Percentiles rank a stretch among this genome's conserved stretches.
These are phyloP conservation scores for Linnemannia elongata DNA, from an alignment of 192 early-diverging fungal genomes.

Conservation along the genomic window DNA sequence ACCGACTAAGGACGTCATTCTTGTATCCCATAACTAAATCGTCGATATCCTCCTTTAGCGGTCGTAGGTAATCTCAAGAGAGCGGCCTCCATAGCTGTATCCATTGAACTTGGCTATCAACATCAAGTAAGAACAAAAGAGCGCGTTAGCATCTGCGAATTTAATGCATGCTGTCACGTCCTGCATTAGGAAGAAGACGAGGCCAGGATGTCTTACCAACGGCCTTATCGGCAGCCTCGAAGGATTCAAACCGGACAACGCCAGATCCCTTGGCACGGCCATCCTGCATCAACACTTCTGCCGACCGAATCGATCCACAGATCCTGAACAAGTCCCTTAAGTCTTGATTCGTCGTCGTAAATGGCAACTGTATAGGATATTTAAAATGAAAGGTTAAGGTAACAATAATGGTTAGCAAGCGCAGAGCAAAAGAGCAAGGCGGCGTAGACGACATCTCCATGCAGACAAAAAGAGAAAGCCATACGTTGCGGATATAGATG, in stretches of 20 bases:
- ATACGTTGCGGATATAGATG: constrained; percentile 53
- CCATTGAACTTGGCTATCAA: constrained; percentile 39
- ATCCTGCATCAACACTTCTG: constrained; percentile 61
- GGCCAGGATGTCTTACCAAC: constrained; percentile 59
- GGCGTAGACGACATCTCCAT: too few species aligned
- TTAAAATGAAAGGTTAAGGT: background rate
- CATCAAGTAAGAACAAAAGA: background rate
- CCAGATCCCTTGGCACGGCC: constrained; percentile 70
- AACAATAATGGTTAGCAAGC: background rate
- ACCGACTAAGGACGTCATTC: too few species aligned
- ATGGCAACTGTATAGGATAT: constrained; percentile 58
- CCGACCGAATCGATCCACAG: constrained; percentile 62
- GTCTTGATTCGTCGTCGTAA: constrained; percentile 70
- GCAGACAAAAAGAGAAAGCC: background rate
- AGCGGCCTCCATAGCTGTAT: constrained; percentile 40
- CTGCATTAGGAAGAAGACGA: background rate
- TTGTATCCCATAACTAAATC: too few species aligned
- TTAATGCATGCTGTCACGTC: too few species aligned
- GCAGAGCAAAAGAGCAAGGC: background rate
- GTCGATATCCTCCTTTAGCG: background rate
- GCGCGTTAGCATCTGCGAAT: background rate
- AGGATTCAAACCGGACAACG: constrained; percentile 65
- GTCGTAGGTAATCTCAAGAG: constrained; percentile 38
- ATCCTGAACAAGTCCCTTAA: constrained; percentile 68
- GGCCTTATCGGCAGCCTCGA: constrained; percentile 63